Conservation (phyloP, 108 stramenopile species). For the Mayamaea pseudoterrestris region DNA sequence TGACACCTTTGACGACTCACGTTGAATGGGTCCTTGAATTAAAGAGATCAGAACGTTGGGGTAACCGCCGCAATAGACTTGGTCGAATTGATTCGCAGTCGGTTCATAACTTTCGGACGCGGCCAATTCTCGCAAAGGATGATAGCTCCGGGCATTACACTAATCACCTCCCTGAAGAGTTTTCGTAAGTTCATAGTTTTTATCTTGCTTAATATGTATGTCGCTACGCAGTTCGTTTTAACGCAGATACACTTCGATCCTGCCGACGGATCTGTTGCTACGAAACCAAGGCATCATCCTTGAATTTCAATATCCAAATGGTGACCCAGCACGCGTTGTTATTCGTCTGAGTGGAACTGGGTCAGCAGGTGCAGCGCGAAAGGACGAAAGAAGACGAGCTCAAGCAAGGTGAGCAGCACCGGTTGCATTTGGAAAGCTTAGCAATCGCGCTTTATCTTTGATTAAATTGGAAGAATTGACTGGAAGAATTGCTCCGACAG, state of each 20-base stretch:
- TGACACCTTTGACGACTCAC: no score
- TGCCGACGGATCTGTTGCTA: conserved; percentile 81
- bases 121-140: no score
- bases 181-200: conserved; percentile 23
- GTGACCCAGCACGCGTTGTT: conserved; percentile 80
- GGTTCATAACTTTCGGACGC: conserved; percentile 47
- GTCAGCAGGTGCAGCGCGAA: conserved; percentile 91
- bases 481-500: conserved; percentile 67
- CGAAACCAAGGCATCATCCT: conserved; percentile 90
- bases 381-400: conserved; percentile 69
- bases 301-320: conserved; percentile 69
- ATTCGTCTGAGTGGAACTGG: conserved; percentile 97
- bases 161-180: conserved; percentile 66
- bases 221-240: no score
- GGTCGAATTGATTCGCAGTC: conserved; percentile 74
- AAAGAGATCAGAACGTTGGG: no score
- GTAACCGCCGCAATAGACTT: no score
- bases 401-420: conserved; percentile 60
- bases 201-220: background rate
- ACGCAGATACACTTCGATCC: conserved; percentile 88
- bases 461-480: conserved; percentile 62
- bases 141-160: no score
- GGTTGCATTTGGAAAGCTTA: conserved; percentile 53
- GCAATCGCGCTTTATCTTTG: conserved; percentile 53
- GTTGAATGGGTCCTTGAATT: no score